Evolutionary conservation across 1,284 basidiomycete genomes (phyloP), one percentile per base, ranked within the genome.

Genomic region (Ceratobasidium sp.): DNA sequence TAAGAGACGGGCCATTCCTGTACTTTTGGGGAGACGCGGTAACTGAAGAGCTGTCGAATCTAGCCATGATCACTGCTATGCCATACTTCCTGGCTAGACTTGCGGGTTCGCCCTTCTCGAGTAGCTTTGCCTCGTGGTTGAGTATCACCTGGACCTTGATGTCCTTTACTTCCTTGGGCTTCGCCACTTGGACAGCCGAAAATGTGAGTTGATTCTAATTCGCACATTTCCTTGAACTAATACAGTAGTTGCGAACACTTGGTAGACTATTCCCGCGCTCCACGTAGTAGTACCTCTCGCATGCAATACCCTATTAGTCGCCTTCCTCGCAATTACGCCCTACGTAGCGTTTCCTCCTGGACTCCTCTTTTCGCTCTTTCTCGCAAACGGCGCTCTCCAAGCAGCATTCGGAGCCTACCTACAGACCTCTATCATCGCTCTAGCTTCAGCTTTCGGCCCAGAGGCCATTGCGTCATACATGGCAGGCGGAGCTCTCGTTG

Each of bases 401-500:
- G 88, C 90, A 11, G 83, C 83, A 22, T 84, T 87, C 0, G 89
- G 88, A 0, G 86, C 89, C 8, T 93, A 91, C 79, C 84, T 93
- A 16, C 90, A 89, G 77, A 90, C 88, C 0, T 87, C 92, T 13
- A 83, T 90, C 61, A 86, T 90, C 43, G 90, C 89, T 0, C 85
- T 90, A 34, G 91, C 91, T 5, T 90, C 92, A 0, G 82, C 91
- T 16, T 92, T 93, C 74, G 92, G 92, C 0, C 86, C 88, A 7
- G 79, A 84, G 13, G 88, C 88, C 7, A 86, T 94, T 75, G 91
- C 92, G 80, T 83, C 88, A 7, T 84, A 90, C 79, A 87, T 93
- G 84, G 86, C 91, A 0, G 92, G 92, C 7, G 92, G 94, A 79
- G 92, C 90, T 3, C 90, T 90, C 0, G 87, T 93, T 0, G 92